A percentile compares a stretch with the other conserved stretches of the same genome.
phyloP scores from a whole-genome alignment of 495 filamentous ascomycete genomes.

The Amphirosellinia nigrospora region DNA sequence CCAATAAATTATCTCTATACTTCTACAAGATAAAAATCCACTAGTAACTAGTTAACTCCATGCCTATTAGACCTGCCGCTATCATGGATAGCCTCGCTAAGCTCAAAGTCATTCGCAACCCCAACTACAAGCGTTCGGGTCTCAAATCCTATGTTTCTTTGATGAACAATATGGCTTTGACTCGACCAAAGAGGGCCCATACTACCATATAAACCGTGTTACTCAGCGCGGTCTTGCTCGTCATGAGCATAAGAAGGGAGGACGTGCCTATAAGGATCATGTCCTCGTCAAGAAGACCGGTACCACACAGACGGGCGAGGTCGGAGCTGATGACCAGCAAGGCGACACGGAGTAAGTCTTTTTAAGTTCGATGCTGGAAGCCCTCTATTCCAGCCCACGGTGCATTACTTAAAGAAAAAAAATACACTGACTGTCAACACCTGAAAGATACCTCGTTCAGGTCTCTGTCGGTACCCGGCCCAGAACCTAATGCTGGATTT shows the following conservation, averaged over 20 bases:
- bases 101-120: constrained; percentile 60
- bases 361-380: neutral
- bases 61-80: constrained; percentile 5
- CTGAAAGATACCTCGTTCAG: constrained; percentile 57
- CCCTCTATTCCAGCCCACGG: neutral
- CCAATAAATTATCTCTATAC: neutral
- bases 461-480: constrained; percentile 69
- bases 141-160: constrained; percentile 74
- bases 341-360: constrained; percentile 64
- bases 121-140: constrained; percentile 67
- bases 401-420: neutral
- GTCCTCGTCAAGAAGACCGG: constrained; percentile 58
- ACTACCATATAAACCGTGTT: constrained; percentile 55
- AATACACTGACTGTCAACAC: neutral
- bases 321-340: constrained; percentile 72
- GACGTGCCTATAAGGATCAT: constrained; percentile 50
- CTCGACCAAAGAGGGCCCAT: constrained; percentile 73
- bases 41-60: constrained; percentile 4
- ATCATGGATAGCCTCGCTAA: constrained; percentile 33
- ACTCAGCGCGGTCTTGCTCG: constrained; percentile 43
- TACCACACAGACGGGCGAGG: constrained; percentile 52
- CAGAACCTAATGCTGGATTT: constrained; percentile 74
- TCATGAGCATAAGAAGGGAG: constrained; percentile 45
- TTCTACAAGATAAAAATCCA: neutral
- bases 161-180: constrained; percentile 71